Evolutionary conservation across 768 basidiomycete species (phyloP), one percentile per base, ranked within the genome.

Genomic region (Hygrophoropsis aurantiaca): DNA sequence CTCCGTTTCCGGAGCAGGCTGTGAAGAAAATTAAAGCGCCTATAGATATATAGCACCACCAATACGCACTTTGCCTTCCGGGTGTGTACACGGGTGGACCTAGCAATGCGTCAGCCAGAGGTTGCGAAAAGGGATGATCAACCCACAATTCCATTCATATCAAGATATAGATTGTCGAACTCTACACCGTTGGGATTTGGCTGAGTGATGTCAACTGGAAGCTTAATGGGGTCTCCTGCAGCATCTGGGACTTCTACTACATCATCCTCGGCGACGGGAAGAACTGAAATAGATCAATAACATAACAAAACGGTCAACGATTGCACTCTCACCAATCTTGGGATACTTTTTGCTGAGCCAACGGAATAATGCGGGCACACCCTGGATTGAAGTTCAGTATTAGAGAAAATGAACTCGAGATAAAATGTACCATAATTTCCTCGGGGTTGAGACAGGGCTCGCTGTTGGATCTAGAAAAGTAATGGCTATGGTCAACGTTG

Each of bases 301-400:
- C 35, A 39, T 16, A 30, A 27, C n/a, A 5, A 41, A 15, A 21
- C 6, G 10, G 52, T 36, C 24, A 44, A 10, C 11, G 9, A 5
- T 9, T 35, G 11, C 34, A 11, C 20, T 74, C 85, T 44, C 49
- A 90, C 93, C 84, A 60, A 95, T 97, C 78, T 92, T 97, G 42
- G 95, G 94, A 66, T 99, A 99, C 69, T 97, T 97, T 75, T 88
- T 94, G 66, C 93, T 97, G 49, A 98, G 78, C 94, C 95, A 99
- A 63, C 95, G 85, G 73, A 98, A 98, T 53, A 97, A 80, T 39
- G 95, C 95, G 50, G 94, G 94, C 52, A 97, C 94, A 84, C 94
- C 94, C 94, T 95, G 49, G 10, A 53, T 47, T 33, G 33, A 34
- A 25, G n/a, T 41, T 42, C 21, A 11, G 5, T 25, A 32, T 53